Evolutionary conservation across 352 stramenopile genomes (phyloP), one percentile per base, ranked within the genome.

Genomic region (Globisporangium emineosum): DNA sequence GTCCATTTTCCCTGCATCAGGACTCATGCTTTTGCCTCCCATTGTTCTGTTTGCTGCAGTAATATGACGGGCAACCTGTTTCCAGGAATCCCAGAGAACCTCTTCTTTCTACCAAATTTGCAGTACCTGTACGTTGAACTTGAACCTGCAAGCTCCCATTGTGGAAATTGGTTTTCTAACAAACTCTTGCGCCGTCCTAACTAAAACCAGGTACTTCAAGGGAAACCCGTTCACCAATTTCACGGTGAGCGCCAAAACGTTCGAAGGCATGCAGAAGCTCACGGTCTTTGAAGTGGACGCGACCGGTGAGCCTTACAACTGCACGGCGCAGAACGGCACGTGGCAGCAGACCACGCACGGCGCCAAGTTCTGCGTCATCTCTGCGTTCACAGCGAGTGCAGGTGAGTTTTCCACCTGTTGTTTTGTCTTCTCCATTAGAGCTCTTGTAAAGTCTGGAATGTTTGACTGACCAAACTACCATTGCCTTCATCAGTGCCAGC

Each of bases 151-250:
- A 15, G 40, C 9, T 21, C 17, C 40, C 40, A 47, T 5, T n/a
- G 17, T 12, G 40, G 40, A 47, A 21, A 47, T 21, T 47, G 40
- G 40, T 23, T 21, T 45, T 17, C n/a, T 23, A 23, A 5, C 7
- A 21, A 21, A 21, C 15, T 23, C 19, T 47, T 47, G 17, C 21
- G 19, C 23, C 17, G 19, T 13, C 40, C 40, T 47, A 15, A 42
- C 35, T 15, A 47, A 47, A 52, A 13, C 40, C 43, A 85, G 77
- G 19, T 81, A 82, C 37, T 56, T 84, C 33, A 54, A 65, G 51
- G 74, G 77, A 55, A 85, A 85, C 51, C 57, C 53, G n/a, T 73
- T 82, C 35, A 61, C 72, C 17, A 81, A 85, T 62, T 80, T 67
- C 64, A 85, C 77, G 5, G 62, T 85, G 25, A 78, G 60, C 23